Evolutionary conservation across 2,329 filamentous ascomycete species (phyloP).

Genomic region (Trichoderma sp.): DNA sequence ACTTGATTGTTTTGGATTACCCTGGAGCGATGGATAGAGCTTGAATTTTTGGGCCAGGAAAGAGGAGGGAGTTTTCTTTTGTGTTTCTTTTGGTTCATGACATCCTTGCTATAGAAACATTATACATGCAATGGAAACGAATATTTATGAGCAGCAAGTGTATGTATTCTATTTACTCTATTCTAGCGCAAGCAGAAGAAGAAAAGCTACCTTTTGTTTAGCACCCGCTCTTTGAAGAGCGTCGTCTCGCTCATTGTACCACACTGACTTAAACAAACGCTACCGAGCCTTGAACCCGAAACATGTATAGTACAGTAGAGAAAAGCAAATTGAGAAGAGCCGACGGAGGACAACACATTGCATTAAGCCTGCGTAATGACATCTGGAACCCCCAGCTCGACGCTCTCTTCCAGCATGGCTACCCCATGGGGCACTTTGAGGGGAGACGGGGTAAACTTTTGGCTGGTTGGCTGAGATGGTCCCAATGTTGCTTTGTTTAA

Average conservation of each 20-base stretch:
- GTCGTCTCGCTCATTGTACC: neutral
- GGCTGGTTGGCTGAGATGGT: neutral
- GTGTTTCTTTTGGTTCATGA: neutral
- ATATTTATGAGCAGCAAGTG: neutral
- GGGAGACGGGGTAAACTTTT: slow-evolving; percentile 32
- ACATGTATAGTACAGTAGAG: neutral
- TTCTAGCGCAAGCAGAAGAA: neutral
- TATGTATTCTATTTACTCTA: neutral
- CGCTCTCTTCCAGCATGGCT: slow-evolving; percentile 58
- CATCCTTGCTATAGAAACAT: neutral
- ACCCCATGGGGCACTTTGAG: slow-evolving; percentile 55
- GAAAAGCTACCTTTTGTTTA: neutral
- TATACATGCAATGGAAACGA: neutral
- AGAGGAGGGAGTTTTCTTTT: neutral
- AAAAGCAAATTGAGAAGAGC: neutral
- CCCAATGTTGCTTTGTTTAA: neutral
- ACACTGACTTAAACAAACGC: slow-evolving; percentile 15
- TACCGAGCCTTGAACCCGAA: neutral
- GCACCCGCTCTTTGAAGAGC: neutral
- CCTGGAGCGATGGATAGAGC: neutral
- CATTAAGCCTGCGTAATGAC: slow-evolving; percentile 36
- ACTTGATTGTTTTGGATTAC: neutral
- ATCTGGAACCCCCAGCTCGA: slow-evolving; percentile 50
- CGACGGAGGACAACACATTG: neutral
- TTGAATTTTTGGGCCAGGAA: too few species aligned